Evolutionary conservation across 176 grass and related monocot genomes (phyloP).

Genomic region (Ampelocalamus luodianensis): DNA sequence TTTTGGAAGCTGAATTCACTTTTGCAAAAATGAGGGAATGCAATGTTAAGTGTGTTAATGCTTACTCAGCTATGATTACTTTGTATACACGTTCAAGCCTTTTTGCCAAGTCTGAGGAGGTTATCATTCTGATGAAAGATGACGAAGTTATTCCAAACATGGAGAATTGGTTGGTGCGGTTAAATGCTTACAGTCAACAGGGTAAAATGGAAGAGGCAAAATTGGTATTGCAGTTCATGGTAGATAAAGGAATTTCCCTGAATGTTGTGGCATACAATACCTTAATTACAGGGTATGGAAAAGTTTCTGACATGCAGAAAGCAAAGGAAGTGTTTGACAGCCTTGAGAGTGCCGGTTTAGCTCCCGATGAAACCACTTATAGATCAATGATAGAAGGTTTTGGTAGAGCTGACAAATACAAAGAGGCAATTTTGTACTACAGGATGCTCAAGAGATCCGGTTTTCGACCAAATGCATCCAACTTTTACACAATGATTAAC

Average conservation of each 20-base stretch:
- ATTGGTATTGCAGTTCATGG: conserved; percentile 61
- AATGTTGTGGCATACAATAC: conserved; percentile 94
- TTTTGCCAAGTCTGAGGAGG: conserved; percentile 72
- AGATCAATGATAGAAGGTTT: conserved; percentile 97
- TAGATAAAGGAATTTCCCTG: conserved; percentile 49
- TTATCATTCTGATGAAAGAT: conserved; percentile 61
- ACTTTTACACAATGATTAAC: conserved; percentile 90
- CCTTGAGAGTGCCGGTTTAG: conserved; percentile 59
- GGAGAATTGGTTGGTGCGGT: conserved; percentile 84
- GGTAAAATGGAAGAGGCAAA: conserved; percentile 82
- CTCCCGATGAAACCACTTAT: conserved; percentile 86
- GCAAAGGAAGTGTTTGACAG: conserved; percentile 59
- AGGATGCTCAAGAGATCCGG: conserved; percentile 67
- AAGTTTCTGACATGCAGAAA: conserved; percentile 50
- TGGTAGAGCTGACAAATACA: conserved; percentile 65
- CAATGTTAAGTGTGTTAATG: conserved; percentile 66
- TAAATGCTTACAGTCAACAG: conserved; percentile 86
- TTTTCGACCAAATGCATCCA: conserved; percentile 79
- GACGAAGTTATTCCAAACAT: conserved; percentile 70
- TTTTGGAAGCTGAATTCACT: conserved; percentile 66
- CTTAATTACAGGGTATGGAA: conserved; percentile 92
- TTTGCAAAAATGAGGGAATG: conserved; percentile 70
- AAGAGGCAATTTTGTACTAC: conserved; percentile 67
- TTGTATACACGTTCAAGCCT: conserved; percentile 70
- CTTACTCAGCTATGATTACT: conserved; percentile 82